These are phyloP conservation scores for Sugiyamaella marilandica DNA, from an alignment of 805 yeast genomes.

Conservation along the genomic window DNA sequence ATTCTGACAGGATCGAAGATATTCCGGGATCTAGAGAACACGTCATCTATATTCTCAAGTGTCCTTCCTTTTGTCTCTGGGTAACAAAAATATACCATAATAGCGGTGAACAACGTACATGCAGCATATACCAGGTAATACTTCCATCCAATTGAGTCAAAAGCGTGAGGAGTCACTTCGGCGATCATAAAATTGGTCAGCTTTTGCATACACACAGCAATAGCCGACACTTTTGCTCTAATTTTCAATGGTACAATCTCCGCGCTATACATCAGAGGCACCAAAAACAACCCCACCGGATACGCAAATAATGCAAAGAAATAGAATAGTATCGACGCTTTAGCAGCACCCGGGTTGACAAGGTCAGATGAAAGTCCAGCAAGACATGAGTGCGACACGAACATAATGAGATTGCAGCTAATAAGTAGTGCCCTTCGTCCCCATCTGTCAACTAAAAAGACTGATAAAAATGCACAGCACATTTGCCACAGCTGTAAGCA, in stretches of 20 bases:
- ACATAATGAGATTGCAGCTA: constrained; percentile 10
- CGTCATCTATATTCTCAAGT: constrained; percentile 68
- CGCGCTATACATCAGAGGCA: constrained; percentile 42
- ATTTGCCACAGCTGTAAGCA: constrained; percentile 15
- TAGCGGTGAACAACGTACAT: constrained; percentile 38
- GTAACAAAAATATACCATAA: constrained; percentile 44
- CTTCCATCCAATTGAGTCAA: constrained; percentile 45
- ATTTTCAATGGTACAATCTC: constrained; percentile 48
- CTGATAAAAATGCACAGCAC: constrained; percentile 10
- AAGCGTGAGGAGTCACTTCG: constrained; percentile 48
- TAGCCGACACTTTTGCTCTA: constrained; percentile 44
- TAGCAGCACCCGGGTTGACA: constrained; percentile 11
- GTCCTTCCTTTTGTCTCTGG: constrained; percentile 74
- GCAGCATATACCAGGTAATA: constrained; percentile 56
- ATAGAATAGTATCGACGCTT: constrained; percentile 18
- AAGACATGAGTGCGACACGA: constrained; percentile 6
- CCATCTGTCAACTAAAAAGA: constrained; percentile 7
- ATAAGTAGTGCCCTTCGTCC: constrained; percentile 11
- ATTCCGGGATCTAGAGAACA: constrained; percentile 27
- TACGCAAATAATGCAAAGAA: constrained; percentile 17
- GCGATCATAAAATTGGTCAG: constrained; percentile 49
- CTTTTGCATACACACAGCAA: constrained; percentile 45
- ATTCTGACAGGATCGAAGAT: constrained; percentile 12
- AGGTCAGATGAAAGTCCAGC: constrained; percentile 17
- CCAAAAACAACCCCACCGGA: constrained; percentile 16